Percentiles rank a stretch among this genome's conserved stretches.
phyloP scores from a whole-genome alignment of 2,329 filamentous ascomycete genomes.

The Aspergillus sp. region DNA sequence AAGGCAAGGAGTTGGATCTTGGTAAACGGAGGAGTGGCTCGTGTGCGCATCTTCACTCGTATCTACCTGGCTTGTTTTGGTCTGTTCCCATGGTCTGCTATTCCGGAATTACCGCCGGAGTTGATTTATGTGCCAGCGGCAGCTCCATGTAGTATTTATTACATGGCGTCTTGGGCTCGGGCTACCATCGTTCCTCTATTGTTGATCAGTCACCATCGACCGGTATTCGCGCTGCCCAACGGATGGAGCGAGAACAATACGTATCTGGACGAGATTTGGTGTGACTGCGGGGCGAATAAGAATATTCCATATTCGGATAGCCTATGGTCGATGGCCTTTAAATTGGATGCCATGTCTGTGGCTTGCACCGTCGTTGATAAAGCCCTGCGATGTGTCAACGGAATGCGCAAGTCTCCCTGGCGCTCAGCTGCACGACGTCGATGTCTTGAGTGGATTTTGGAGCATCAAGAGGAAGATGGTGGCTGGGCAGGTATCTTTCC shows the following conservation, averaged over 20 bases:
- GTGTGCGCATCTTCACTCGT: constrained; percentile 26
- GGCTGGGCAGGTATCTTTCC: constrained; percentile 26
- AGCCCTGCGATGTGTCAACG: constrained; percentile 7
- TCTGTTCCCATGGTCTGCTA: constrained; percentile 26
- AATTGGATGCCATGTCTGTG: constrained; percentile 1
- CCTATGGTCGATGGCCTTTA: background rate
- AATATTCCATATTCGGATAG: constrained; percentile 9
- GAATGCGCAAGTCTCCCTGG: constrained; percentile 9
- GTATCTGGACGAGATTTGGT: constrained; percentile 30
- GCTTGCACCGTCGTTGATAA: constrained; percentile 12
- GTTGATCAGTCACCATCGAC: constrained; percentile 21
- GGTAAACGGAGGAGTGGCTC: constrained; percentile 21
- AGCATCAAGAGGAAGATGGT: constrained; percentile 24
- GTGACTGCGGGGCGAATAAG: constrained; percentile 13
- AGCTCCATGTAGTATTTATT: constrained; percentile 25
- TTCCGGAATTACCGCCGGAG: constrained; percentile 28
- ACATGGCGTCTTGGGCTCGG: constrained; percentile 17
- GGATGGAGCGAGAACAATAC: constrained; percentile 10
- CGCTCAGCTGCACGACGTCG: constrained; percentile 12
- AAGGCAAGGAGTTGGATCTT: constrained; percentile 19
- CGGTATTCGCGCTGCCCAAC: constrained; percentile 23
- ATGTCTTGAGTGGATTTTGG: constrained; percentile 25
- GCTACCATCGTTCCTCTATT: constrained; percentile 9
- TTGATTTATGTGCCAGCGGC: constrained; percentile 24
- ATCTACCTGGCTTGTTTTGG: constrained; percentile 27